Evolutionary conservation across 2,329 filamentous ascomycete genomes (phyloP), one percentile per base, ranked within the genome.

Genomic region (Exophiala sp.): DNA sequence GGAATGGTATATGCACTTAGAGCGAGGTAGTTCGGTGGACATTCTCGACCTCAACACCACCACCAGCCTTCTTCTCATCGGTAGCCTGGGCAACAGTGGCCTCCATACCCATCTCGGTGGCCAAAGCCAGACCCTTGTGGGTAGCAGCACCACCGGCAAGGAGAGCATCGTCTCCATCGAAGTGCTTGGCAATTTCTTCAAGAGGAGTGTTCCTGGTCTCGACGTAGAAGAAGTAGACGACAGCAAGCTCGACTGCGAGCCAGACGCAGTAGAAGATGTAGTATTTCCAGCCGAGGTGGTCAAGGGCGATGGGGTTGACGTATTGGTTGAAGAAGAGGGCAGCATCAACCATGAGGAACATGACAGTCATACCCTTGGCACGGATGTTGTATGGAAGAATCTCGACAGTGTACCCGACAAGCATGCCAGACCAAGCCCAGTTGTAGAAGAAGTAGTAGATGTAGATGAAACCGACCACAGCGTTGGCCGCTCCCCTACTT

Each of bases 151-250:
- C 62, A 44, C 63, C 64, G 34, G 60, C 63, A 24, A 62, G 76
- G 24, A 60, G 51, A 16, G 80, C 81, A 33, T 79, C 73, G 24
- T 83, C 79, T 36, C 84, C 86, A 62, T 88, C 85, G 63, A 89
- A 88, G 66, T 88, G 86, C 63, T 81, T 80, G 43, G 85, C 82
- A 58, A 87, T 79, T 66, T 87, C 84, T 66, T 88, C 86, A 1
- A 89, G 81, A 1, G 85, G 88, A 0, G 84, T 83, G 6, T 85
- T 85, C 64, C 82, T 83, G 14, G 86, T 89, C 72, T 89, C 58
- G 10, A 61, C 50, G 50, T 69, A 72, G 58, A 65, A 69, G 62
- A 69, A 69, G 50, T 61, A 72, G 16, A 72, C 69, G 33, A 69
- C 59, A 5, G 61, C 47, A 1, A 70, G 53, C 35, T 70, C 67